These are phyloP conservation scores for Apiotrichum montevideense DNA, from an alignment of 1,284 basidiomycete genomes.

Conservation along the genomic window DNA sequence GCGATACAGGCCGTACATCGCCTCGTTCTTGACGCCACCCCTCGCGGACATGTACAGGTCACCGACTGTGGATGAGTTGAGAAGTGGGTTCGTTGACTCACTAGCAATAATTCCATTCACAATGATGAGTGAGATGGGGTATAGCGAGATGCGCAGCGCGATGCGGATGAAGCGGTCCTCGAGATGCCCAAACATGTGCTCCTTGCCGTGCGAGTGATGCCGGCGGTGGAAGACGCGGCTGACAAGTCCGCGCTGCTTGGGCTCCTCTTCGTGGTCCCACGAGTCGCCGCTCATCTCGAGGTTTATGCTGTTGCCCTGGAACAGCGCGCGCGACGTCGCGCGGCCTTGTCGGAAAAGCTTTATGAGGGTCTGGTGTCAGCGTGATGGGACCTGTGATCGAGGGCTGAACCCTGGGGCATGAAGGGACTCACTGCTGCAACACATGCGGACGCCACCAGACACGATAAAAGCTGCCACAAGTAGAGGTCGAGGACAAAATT, in stretches of 20 bases:
- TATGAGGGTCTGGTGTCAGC: conserved; percentile 19
- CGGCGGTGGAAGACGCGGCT: conserved; percentile 1
- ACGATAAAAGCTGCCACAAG: conserved; percentile 33
- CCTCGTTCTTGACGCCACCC: conserved; percentile 6
- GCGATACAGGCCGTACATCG: conserved; percentile 16
- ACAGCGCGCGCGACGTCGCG: conserved; percentile 24
- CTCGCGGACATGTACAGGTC: conserved; percentile 15
- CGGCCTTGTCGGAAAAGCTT: conserved; percentile 29
- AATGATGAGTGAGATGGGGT: conserved; percentile 24
- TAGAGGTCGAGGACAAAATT: conserved; percentile 32
- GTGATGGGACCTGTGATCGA: neutral
- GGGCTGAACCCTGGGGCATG: neutral
- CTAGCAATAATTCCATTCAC: conserved; percentile 25
- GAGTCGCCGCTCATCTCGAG: conserved; percentile 14
- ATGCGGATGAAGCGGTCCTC: conserved; percentile 21
- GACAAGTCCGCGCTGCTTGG: neutral
- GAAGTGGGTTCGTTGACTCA: neutral
- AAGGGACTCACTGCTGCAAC: conserved; percentile 19
- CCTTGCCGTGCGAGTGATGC: conserved; percentile 1
- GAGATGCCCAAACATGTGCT: conserved; percentile 11
- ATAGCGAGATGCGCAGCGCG: conserved; percentile 24
- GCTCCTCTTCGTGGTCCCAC: conserved; percentile 17
- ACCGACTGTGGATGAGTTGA: conserved; percentile 4
- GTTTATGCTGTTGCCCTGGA: conserved; percentile 19
- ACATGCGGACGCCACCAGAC: conserved; percentile 21